Evolutionary conservation across 1,284 basidiomycete genomes (phyloP).

Genomic region (Mycosarcoma mackinlayi): DNA sequence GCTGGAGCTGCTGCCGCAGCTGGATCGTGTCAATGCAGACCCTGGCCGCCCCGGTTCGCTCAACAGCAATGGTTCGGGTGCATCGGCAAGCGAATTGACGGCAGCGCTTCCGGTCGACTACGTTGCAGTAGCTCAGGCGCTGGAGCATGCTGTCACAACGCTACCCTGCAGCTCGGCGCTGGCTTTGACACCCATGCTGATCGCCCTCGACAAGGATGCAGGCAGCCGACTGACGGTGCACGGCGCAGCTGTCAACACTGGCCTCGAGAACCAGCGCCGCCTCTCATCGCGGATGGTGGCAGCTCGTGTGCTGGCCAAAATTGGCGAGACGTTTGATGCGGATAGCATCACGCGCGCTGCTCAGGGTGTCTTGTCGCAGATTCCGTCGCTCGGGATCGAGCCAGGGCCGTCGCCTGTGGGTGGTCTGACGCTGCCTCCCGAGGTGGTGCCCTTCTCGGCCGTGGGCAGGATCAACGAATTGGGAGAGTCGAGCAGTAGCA

Average conservation of each 20-base stretch:
- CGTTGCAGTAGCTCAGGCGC: slow-evolving; percentile 77
- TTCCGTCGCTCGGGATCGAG: slow-evolving; percentile 46
- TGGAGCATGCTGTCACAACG: slow-evolving; percentile 77
- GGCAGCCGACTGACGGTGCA: slow-evolving; percentile 68
- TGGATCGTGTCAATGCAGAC: slow-evolving; percentile 71
- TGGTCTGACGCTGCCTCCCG: slow-evolving; percentile 42
- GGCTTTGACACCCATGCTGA: slow-evolving; percentile 84
- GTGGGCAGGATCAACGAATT: slow-evolving; percentile 29
- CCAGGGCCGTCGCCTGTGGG: slow-evolving; percentile 41
- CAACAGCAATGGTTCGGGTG: slow-evolving; percentile 13
- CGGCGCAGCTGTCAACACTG: slow-evolving; percentile 35
- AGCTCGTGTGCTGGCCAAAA: slow-evolving; percentile 75
- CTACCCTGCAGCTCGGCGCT: slow-evolving; percentile 80
- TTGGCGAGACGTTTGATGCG: slow-evolving; percentile 79
- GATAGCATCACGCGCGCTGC: slow-evolving; percentile 24
- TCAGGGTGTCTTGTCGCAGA: slow-evolving; percentile 34
- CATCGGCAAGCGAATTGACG: slow-evolving; percentile 28
- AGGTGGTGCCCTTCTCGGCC: slow-evolving; percentile 45
- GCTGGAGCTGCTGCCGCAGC: slow-evolving; percentile 70
- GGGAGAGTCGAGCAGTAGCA: slow-evolving; percentile 39
- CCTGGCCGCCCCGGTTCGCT: slow-evolving; percentile 43
- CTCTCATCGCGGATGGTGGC: slow-evolving; percentile 77
- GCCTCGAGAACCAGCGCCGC: slow-evolving; percentile 69
- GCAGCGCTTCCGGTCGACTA: slow-evolving; percentile 77
- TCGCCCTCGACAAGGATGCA: slow-evolving; percentile 77